Evolutionary conservation across 345 rosid species (phyloP).

Genomic region (Sonneratia alba): DNA sequence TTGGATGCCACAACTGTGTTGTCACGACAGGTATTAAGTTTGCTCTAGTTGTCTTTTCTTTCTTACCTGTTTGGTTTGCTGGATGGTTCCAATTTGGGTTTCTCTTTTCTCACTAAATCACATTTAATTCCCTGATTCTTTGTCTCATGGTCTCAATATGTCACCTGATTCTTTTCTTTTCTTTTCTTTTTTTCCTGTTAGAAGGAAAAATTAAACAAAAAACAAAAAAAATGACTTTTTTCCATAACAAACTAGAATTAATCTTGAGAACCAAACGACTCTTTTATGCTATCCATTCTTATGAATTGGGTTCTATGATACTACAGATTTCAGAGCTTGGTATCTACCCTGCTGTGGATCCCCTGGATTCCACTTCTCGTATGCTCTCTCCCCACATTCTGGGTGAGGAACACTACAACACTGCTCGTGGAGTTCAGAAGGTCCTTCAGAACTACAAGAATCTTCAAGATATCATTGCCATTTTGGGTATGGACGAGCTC

Average conservation of each 20-base stretch:
- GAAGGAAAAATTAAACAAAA: too few species aligned
- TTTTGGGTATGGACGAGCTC: constrained; percentile 98
- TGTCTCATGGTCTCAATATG: too few species aligned
- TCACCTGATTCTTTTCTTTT: too few species aligned
- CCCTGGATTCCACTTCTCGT: constrained; percentile 95
- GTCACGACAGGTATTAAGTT: constrained; percentile 65
- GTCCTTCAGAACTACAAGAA: constrained; percentile 98
- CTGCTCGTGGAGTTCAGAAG: constrained; percentile 97
- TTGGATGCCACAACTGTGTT: constrained; percentile 98
- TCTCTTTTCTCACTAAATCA: too few species aligned
- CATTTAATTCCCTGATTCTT: too few species aligned
- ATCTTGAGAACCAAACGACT: not conserved
- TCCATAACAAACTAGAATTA: too few species aligned
- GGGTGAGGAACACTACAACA: constrained; percentile 90
- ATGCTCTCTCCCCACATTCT: constrained; percentile 94
- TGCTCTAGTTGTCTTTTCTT: not conserved
- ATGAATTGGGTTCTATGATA: not conserved
- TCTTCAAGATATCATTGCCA: constrained; percentile 96
- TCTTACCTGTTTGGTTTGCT: not conserved
- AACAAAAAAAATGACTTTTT: too few species aligned
- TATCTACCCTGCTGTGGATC: constrained; percentile 98
- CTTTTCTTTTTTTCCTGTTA: too few species aligned
- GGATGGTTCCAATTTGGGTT: not conserved
- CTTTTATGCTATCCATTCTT: too few species aligned
- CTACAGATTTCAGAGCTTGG: constrained; percentile 90